phyloP scores from a whole-genome alignment of 257 asterid species.

The Solanum piurae region DNA sequence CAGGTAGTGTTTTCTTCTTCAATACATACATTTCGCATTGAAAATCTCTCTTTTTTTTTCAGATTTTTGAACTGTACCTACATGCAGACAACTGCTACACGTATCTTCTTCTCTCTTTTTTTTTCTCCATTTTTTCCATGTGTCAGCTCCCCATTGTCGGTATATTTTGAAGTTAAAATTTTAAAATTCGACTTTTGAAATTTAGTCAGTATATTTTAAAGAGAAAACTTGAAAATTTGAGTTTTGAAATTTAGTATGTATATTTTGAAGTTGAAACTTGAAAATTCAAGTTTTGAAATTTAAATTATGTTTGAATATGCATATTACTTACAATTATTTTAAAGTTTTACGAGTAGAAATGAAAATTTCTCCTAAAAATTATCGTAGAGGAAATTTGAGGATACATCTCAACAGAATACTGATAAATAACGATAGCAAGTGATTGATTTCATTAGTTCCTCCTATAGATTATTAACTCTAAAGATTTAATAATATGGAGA shows the following conservation, averaged over 20 bases:
- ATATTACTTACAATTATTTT: too few relatives aligned
- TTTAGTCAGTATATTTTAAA: fast-evolving
- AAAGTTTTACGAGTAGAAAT: not conserved
- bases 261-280: not conserved
- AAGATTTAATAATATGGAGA: not conserved
- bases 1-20: slow-evolving; percentile 34
- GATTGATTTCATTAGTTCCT: not conserved
- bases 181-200: not conserved
- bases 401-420: too few relatives aligned
- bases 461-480: not conserved
- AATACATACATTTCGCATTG: not conserved
- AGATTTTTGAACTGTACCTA: not conserved
- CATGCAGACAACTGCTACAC: not conserved
- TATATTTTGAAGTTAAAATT: not conserved
- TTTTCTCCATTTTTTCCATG: not conserved
- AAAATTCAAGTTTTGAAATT: too few relatives aligned
- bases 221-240: not conserved
- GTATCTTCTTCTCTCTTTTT: not conserved
- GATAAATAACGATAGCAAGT: not conserved
- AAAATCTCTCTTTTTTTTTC: not conserved
- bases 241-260: not conserved
- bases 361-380: not conserved
- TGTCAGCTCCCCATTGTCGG: not conserved
- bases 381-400: not conserved
- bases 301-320: too few relatives aligned